Base-by-base conservation (phyloP, 2,329 filamentous ascomycete genomes). In the Phialophora tarda region DNA sequence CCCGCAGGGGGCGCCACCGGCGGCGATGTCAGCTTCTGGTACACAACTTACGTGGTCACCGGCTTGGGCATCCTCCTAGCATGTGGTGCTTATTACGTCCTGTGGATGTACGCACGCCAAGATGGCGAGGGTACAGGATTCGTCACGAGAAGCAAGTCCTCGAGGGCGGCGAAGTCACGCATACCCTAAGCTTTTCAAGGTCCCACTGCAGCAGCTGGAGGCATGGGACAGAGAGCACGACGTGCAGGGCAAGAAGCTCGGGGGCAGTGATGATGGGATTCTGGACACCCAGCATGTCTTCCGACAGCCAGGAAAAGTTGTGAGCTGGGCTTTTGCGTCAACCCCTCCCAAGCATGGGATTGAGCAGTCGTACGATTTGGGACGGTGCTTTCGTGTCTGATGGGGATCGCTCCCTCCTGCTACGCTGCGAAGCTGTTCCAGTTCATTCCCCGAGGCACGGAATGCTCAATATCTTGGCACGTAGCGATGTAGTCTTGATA, bases 11-110 rank as follows among this genome's bases (percentile, higher is more conserved):
- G 89, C 0, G 79, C 79, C 0, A 83, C 84, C 38, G 86, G 84
- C 0, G 89, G 88, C 0, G 85, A 89, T 63, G 89, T 91, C 1
- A 89, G 85, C 61, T 92, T 92, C 76, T 92, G 87, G 86, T 92
- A 91, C 69, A 89, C 83, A 1, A 91, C 88, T 0, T 91, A 91
- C 71, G 83, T 85, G 23, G 84, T 87, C 0, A 84, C 86, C 0
- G 88, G 89, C 0, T 83, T 91, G 64, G 87, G 76, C 24, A 83
- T 90, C 41, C 77, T 89, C 41, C 67, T 80, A 2, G 5, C 82
- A 0, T 89, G 87, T 63, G 83, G 75, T 0, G 32, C 85, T 0
- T 89, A 89, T 74, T 89, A 89, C 69, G 76, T 80, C 7, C 63
- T 83, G 7, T 90, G 86, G 85, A 84, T 89, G 68, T 79, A 84